phyloP scores from a whole-genome alignment of 257 asterid species.

The Solanum virginianum region DNA sequence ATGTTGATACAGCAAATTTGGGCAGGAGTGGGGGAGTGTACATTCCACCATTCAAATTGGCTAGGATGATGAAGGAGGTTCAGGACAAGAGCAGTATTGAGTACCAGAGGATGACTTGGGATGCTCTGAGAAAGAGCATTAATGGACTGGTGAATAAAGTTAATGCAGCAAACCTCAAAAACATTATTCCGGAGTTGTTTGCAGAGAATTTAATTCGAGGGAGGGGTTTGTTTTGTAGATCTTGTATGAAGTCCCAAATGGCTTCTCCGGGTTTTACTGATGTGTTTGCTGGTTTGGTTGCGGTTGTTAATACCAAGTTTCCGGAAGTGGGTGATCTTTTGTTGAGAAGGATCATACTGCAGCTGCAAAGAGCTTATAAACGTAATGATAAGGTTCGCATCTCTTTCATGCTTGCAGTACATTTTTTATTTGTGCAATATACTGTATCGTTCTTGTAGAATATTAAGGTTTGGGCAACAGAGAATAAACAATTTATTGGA shows the following conservation, averaged over 20 bases:
- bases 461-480: background rate
- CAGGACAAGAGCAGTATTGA: constrained; percentile 72
- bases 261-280: constrained; percentile 88
- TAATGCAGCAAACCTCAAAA: constrained; percentile 68
- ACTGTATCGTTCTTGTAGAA: background rate
- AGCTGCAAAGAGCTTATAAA: constrained; percentile 66
- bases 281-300: constrained; percentile 81
- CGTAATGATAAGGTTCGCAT: constrained; percentile 67
- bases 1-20: constrained; percentile 12
- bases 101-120: constrained; percentile 93
- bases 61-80: constrained; percentile 70
- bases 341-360: constrained; percentile 61
- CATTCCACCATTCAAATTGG: constrained; percentile 75
- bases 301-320: constrained; percentile 82
- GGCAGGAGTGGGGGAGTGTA: constrained; percentile 88
- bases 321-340: constrained; percentile 86
- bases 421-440: background rate
- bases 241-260: constrained; percentile 97
- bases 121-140: constrained; percentile 80
- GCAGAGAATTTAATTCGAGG: constrained; percentile 87
- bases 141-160: constrained; percentile 89
- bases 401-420: background rate
- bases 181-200: constrained; percentile 76
- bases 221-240: constrained; percentile 76
- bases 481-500: background rate